Conservation (phyloP, 768 basidiomycete genomes). For the Mycena galopus region DNA sequence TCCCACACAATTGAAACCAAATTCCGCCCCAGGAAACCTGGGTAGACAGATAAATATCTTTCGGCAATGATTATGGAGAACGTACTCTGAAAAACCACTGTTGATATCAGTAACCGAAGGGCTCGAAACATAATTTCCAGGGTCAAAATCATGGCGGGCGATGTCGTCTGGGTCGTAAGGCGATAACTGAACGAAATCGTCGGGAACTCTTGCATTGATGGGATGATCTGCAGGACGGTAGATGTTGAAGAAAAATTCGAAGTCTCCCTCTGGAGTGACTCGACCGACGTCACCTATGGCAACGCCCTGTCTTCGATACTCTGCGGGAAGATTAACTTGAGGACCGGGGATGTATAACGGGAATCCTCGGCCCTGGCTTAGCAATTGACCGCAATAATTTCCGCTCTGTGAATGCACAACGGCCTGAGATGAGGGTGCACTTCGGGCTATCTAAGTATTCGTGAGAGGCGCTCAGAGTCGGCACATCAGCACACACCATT, state of each 20-base stretch:
- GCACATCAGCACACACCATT: not conserved
- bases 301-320: constrained; percentile 34
- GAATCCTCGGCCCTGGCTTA: constrained; percentile 41
- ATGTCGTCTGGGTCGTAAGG: not conserved
- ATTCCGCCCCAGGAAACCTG: constrained; percentile 14
- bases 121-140: constrained; percentile 3
- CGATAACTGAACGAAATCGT: constrained; percentile 35
- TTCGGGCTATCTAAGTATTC: not conserved
- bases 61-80: not conserved
- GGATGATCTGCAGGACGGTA: constrained; percentile 41
- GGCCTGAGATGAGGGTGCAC: not conserved
- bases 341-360: constrained; percentile 45
- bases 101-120: not conserved
- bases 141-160: not conserved
- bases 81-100: not conserved
- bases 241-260: constrained; percentile 53
- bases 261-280: constrained; percentile 45
- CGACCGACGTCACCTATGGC: constrained; percentile 51
- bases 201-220: constrained; percentile 44
- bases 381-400: constrained; percentile 12
- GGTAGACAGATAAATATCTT: too few species aligned
- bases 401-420: not conserved
- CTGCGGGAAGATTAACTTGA: not conserved
- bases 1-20: too few species aligned
- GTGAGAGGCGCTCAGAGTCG: too few species aligned